phyloP scores from a whole-genome alignment of 192 early-diverging fungal species.

The Ambispora gerdemannii region DNA sequence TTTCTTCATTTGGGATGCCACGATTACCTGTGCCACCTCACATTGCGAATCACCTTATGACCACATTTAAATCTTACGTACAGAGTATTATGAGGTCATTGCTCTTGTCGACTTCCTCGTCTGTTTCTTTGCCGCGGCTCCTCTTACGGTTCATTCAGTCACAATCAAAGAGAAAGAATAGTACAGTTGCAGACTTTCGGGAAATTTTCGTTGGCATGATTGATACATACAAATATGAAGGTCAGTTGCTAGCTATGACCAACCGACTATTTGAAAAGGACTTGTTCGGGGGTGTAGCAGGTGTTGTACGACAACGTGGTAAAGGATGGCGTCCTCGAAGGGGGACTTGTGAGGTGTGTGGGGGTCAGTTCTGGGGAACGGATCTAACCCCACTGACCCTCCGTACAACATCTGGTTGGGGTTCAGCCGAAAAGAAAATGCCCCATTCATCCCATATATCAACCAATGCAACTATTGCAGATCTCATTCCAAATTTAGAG shows the following conservation, averaged over 20 bases:
- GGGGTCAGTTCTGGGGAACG: conserved; percentile 47
- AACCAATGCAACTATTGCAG: conserved; percentile 36
- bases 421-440: conserved; percentile 39
- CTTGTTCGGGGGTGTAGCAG: conserved; percentile 49
- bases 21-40: conserved; percentile 26
- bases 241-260: conserved; percentile 59
- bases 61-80: conserved; percentile 55
- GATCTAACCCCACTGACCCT: conserved; percentile 42
- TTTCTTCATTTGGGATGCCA: conserved; percentile 10
- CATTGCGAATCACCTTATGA: conserved; percentile 44
- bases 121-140: conserved; percentile 54
- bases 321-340: conserved; percentile 56
- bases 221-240: conserved; percentile 64
- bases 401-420: conserved; percentile 33
- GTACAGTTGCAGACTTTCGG: conserved; percentile 53
- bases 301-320: conserved; percentile 48
- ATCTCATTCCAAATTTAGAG: conserved; percentile 38
- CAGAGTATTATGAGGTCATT: conserved; percentile 57
- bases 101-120: conserved; percentile 53
- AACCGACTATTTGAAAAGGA: conserved; percentile 59
- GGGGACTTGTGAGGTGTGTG: conserved; percentile 54
- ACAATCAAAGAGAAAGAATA: conserved; percentile 45
- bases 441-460: conserved; percentile 34
- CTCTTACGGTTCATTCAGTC: conserved; percentile 54
- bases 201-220: conserved; percentile 62